phyloP scores from a whole-genome alignment of 2,329 filamentous ascomycete genomes.

The Iodosphaeria phyllophila region DNA sequence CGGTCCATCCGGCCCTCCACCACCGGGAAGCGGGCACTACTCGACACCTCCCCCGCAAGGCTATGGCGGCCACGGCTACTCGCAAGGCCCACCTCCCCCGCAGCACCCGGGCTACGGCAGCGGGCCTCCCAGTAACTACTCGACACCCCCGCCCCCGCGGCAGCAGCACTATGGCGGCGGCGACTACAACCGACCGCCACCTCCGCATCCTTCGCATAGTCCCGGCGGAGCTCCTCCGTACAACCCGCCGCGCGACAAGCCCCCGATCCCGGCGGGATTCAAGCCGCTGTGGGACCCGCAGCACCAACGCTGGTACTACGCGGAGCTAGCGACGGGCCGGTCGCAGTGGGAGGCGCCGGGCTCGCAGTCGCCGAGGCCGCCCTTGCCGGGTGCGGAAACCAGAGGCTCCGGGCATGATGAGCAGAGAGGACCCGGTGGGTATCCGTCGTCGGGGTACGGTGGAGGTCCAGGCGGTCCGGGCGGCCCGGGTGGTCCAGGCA shows the following conservation, averaged over 20 bases:
- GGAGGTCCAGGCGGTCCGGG: constrained; percentile 3
- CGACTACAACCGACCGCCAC: not conserved
- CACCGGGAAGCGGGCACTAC: constrained; percentile 1
- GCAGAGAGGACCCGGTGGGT: constrained; percentile 4
- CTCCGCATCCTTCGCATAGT: not conserved
- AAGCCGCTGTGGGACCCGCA: constrained; percentile 41
- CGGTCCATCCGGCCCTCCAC: constrained; percentile 1
- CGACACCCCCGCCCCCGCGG: not conserved
- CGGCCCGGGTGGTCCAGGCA: too few species aligned
- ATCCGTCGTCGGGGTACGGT: too few species aligned
- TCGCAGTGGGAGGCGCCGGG: constrained; percentile 17
- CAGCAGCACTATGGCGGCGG: constrained; percentile 2
- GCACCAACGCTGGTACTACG: constrained; percentile 44
- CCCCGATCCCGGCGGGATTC: constrained; percentile 42
- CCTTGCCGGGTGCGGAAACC: constrained; percentile 1
- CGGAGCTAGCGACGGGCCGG: constrained; percentile 39
- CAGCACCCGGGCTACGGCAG: too few species aligned
- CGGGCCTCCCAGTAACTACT: not conserved
- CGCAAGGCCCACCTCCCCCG: constrained; percentile 1
- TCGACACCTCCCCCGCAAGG: constrained; percentile 1
- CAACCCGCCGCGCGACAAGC: constrained; percentile 17
- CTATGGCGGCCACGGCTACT: constrained; percentile 1
- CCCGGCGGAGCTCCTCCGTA: constrained; percentile 8
- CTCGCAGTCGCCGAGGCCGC: constrained; percentile 1
- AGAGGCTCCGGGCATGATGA: constrained; percentile 4